Base-by-base conservation (phyloP, 1,284 basidiomycete genomes). In the Moesziomyces sp. region DNA sequence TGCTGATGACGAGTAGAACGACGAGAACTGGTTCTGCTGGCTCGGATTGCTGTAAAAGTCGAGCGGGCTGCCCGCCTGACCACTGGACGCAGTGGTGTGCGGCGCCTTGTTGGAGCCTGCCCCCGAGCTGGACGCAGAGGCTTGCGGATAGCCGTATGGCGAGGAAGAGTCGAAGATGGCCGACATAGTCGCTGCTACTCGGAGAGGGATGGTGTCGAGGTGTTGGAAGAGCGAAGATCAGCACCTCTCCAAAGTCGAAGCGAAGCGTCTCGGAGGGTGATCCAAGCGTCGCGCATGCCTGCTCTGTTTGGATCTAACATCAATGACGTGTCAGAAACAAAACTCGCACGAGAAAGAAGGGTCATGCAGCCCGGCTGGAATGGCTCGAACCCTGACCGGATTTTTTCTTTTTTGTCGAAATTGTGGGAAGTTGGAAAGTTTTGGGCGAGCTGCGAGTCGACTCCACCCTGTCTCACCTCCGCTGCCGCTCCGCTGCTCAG, bases 111-210 rank as follows among this genome's bases (percentile, higher is more conserved):
- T 73, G 5, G 69, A 63, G 43, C 70, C 16, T 10, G 35, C 14
- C 2, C 14, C 35, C 35, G 35, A 38, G 14, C 35, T 7, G 14
- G 35, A 38, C 13, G 10, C 59, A 0, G 64, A 59, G 16, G 70
- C 44, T 44, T 73, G 70, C 26, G 59, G 64, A 45, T 74, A 68
- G 33, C 66, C 72, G 46, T 77, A 77, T 0, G 74, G 74, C 6
- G 71, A 67, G n/a, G 58, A 64, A 18, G 74, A 74, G 30, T 77
- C 74, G 30, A 77, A 77, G 57, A 77, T 62, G 52, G 67, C 74
- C 45, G 74, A 77, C 74, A 77, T 77, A 28, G 14, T 23, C 28
- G 38, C 5, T 23, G 43, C 16, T n/a, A 44, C 24, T 47, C 33
- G 13, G 11, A 30, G 30, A 30, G 2, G 30, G 30, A 30, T 30